Percentiles rank a stretch among this genome's conserved stretches.
phyloP scores from a whole-genome alignment of 164 flowering plant genomes.

The Brasenia schreberi region DNA sequence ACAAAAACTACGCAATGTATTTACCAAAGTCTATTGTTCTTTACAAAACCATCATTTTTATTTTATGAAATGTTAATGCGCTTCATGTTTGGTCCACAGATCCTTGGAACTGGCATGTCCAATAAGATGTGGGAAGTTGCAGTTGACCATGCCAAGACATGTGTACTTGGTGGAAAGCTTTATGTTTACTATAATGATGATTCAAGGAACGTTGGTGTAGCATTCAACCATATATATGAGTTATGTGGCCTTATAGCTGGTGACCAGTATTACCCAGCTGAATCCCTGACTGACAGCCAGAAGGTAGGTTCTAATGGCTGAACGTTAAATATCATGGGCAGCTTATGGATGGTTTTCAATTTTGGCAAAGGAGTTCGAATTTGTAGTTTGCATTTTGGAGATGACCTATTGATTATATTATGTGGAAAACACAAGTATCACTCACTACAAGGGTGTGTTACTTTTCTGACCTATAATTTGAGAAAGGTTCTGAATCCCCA shows the following conservation, averaged over 20 bases:
- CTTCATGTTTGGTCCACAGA: constrained; percentile 23
- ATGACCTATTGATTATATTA: too few species aligned
- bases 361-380: too few species aligned
- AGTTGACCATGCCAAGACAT: constrained; percentile 93
- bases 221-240: constrained; percentile 81
- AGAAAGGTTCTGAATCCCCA: too few species aligned
- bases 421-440: too few species aligned
- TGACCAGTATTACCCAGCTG: constrained; percentile 53
- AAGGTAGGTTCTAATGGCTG: constrained; percentile 34
- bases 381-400: too few species aligned
- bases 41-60: background rate
- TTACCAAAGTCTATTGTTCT: constrained; percentile 9
- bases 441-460: too few species aligned
- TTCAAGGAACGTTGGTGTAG: constrained; percentile 61
- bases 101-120: constrained; percentile 99
- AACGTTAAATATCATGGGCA: background rate
- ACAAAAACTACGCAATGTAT: constrained; percentile 66
- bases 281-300: constrained; percentile 70
- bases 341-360: too few species aligned
- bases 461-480: too few species aligned
- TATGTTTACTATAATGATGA: constrained; percentile 54
- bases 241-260: constrained; percentile 64
- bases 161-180: constrained; percentile 68
- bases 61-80: constrained; percentile 1
- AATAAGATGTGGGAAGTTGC: constrained; percentile 99